Evolutionary conservation across 2,329 filamentous ascomycete species (phyloP).

Genomic region (Diaporthe aspalathi): DNA sequence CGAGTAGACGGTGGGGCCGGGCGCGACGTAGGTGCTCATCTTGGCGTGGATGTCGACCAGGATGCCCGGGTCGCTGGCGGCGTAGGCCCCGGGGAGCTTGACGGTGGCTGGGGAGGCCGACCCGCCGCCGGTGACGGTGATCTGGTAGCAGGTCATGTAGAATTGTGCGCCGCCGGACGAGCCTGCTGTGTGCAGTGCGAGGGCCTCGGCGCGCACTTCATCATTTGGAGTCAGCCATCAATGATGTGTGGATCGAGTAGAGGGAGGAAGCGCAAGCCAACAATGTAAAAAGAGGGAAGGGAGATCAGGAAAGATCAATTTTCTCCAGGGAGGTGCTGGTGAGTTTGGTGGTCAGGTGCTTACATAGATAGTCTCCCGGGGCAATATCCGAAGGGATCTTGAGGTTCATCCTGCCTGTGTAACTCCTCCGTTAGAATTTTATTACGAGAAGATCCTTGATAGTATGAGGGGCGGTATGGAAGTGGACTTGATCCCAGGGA

Average conservation of each 20-base stretch:
- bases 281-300: too few relatives aligned
- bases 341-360: background rate
- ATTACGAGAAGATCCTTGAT: background rate
- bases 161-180: slow-evolving; percentile 50
- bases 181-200: slow-evolving; percentile 59
- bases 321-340: background rate
- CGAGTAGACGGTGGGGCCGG: slow-evolving; percentile 56
- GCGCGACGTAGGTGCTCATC: slow-evolving; percentile 54
- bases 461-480: too few relatives aligned
- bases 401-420: slow-evolving; percentile 51
- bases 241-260: background rate
- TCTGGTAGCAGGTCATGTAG: slow-evolving; percentile 55
- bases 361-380: slow-evolving; percentile 53
- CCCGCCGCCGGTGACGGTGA: slow-evolving; percentile 47
- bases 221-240: background rate
- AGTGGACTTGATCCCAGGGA: background rate
- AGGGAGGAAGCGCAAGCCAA: background rate
- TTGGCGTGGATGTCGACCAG: slow-evolving; percentile 59
- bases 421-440: background rate
- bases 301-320: background rate
- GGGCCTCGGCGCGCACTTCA: slow-evolving; percentile 58
- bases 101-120: slow-evolving; percentile 48
- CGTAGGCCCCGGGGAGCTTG: slow-evolving; percentile 58
- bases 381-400: slow-evolving; percentile 49
- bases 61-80: slow-evolving; percentile 57